Evolutionary conservation across 2,329 filamentous ascomycete genomes (phyloP).

Genomic region (Monascus ruber): DNA sequence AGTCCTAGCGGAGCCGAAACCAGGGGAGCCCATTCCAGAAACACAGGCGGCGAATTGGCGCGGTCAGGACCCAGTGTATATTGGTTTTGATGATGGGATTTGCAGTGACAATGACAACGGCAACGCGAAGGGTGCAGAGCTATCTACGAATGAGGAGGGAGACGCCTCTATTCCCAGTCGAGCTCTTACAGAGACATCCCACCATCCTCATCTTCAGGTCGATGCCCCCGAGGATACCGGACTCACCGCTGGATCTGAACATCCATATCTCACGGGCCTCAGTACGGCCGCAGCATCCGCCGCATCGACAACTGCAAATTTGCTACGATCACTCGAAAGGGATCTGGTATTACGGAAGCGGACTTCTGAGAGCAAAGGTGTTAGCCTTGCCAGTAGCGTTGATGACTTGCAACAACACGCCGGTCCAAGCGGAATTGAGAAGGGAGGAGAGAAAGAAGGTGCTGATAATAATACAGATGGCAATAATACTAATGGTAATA

Average conservation of each 20-base stretch:
- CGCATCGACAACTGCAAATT: slow-evolving; percentile 5
- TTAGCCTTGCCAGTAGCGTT: slow-evolving; percentile 64
- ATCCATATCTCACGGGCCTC: slow-evolving; percentile 5
- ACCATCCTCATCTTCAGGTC: too few species aligned
- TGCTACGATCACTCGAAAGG: slow-evolving; percentile 29
- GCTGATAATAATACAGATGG: slow-evolving; percentile 2
- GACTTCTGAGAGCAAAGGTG: slow-evolving; percentile 52
- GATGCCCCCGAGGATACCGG: neutral
- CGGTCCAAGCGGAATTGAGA: slow-evolving; percentile 11
- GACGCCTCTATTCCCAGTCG: too few species aligned
- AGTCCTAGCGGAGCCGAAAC: slow-evolving; percentile 53
- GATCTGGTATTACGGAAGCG: slow-evolving; percentile 57
- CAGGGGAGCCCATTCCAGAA: slow-evolving; percentile 60
- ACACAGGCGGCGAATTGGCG: slow-evolving; percentile 64
- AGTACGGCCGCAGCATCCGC: slow-evolving; percentile 8
- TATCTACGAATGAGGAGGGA: too few species aligned
- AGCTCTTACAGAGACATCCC: too few species aligned
- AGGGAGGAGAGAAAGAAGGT: slow-evolving; percentile 6
- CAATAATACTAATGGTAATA: slow-evolving; percentile 12
- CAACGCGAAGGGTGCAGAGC: too few species aligned
- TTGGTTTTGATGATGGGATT: neutral
- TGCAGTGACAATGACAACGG: too few species aligned
- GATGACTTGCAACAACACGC: slow-evolving; percentile 10
- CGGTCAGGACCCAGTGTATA: slow-evolving; percentile 38
- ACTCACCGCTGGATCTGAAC: slow-evolving; percentile 3